Conservation (phyloP, 2,329 filamentous ascomycete genomes). For the Sporothrix euskadiensis region DNA sequence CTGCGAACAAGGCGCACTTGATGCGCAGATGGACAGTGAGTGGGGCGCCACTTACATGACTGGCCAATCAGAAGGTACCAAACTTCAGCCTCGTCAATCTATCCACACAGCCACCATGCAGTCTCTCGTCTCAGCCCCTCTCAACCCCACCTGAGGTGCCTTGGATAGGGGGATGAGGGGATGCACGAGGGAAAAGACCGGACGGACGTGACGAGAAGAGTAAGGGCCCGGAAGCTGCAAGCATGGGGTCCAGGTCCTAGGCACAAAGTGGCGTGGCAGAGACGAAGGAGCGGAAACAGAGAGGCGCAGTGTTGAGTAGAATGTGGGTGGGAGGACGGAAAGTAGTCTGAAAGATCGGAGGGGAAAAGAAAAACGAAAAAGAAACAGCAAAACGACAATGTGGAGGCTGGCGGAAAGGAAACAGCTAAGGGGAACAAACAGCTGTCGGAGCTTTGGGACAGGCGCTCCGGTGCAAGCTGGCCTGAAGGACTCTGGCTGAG, state of each 20-base stretch:
- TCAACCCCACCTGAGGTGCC: constrained; percentile 16
- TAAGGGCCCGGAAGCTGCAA: neutral
- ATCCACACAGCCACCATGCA: constrained; percentile 25
- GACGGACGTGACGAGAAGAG: constrained; percentile 10
- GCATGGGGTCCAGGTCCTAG: neutral
- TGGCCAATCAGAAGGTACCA: neutral
- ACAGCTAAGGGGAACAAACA: neutral
- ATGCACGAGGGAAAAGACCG: neutral
- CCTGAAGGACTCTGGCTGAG: neutral
- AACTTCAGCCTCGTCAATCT: constrained; percentile 21
- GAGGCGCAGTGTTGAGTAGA: neutral
- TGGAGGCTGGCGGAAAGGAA: neutral
- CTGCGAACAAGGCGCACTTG: neutral
- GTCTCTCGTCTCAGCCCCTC: constrained; percentile 21
- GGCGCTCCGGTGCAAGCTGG: constrained; percentile 1
- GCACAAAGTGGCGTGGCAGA: neutral
- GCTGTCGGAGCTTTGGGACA: neutral
- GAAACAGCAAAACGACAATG: neutral
- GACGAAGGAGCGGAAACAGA: neutral
- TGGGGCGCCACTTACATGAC: constrained; percentile 15
- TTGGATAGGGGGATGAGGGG: neutral
- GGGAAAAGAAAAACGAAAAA: neutral
- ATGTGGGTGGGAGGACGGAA: neutral
- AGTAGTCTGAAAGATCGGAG: neutral
- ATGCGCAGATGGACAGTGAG: neutral